Evolutionary conservation across 371 early-diverging fungal genomes (phyloP).

Genomic region (Mycotypha africana): DNA sequence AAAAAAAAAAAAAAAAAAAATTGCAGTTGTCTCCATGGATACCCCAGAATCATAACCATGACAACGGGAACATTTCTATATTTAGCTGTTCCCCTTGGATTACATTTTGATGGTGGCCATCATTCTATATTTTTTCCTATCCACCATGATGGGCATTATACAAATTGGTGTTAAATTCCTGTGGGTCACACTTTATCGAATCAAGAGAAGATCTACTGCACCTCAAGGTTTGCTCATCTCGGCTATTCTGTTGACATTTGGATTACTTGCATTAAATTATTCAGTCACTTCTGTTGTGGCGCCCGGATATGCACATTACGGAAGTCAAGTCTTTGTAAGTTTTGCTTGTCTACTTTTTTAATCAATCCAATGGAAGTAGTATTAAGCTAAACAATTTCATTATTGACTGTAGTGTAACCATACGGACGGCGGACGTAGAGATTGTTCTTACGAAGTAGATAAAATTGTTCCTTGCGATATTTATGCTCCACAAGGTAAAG

Average conservation of each 20-base stretch:
- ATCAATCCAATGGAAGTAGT: too few relatives aligned
- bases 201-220: slow-evolving; percentile 39
- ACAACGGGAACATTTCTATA: neutral
- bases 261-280: slow-evolving; percentile 56
- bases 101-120: slow-evolving; percentile 44
- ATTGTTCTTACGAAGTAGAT: slow-evolving; percentile 42
- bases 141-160: slow-evolving; percentile 45
- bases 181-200: slow-evolving; percentile 50
- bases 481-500: slow-evolving; percentile 46
- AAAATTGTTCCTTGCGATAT: slow-evolving; percentile 52
- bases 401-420: slow-evolving; percentile 52
- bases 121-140: slow-evolving; percentile 47
- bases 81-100: slow-evolving; percentile 51
- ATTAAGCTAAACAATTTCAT: too few relatives aligned
- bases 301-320: slow-evolving; percentile 66
- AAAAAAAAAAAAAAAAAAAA: neutral
- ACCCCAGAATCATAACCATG: too few relatives aligned
- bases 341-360: too few relatives aligned
- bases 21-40: too few relatives aligned
- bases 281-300: slow-evolving; percentile 54
- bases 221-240: slow-evolving; percentile 56
- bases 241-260: slow-evolving; percentile 42
- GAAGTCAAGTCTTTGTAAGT: slow-evolving; percentile 63
- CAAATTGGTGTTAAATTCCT: slow-evolving; percentile 49
- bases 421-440: slow-evolving; percentile 24